Evolutionary conservation across 179 eudicot genomes (phyloP).

Genomic region (Pouteria campechiana): DNA sequence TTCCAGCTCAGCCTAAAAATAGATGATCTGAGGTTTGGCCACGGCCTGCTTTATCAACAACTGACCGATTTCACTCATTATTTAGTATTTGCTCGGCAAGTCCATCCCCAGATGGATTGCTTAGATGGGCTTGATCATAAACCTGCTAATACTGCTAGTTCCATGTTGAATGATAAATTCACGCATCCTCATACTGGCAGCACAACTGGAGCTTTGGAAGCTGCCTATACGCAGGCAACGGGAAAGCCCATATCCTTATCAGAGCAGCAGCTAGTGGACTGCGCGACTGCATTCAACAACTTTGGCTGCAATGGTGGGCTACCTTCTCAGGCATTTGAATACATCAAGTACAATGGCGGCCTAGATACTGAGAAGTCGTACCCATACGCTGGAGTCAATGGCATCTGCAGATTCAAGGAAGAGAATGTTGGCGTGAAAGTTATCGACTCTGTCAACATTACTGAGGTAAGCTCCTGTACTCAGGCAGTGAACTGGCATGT

Average conservation of each 20-base stretch:
- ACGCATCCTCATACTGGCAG: conserved; percentile 21
- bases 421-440: conserved; percentile 66
- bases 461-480: conserved; percentile 40
- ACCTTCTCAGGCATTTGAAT: conserved; percentile 97
- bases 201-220: conserved; percentile 94
- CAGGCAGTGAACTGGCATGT: no score
- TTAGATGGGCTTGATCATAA: no score
- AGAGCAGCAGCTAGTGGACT: conserved; percentile 97
- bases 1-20: no score
- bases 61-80: no score
- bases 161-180: no score
- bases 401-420: conserved; percentile 58
- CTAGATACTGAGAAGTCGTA: conserved; percentile 89
- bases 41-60: no score
- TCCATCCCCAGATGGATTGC: no score
- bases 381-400: conserved; percentile 68
- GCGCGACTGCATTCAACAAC: conserved; percentile 72
- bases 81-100: no score
- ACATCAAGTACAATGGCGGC: conserved; percentile 83
- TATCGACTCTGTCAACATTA: conserved; percentile 70
- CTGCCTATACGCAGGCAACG: conserved; percentile 86
- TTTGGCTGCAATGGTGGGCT: conserved; percentile 85
- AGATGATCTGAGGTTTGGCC: no score
- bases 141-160: no score
- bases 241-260: conserved; percentile 79